Conservation (phyloP, 768 basidiomycete species). For the Mycena belliarum region DNA sequence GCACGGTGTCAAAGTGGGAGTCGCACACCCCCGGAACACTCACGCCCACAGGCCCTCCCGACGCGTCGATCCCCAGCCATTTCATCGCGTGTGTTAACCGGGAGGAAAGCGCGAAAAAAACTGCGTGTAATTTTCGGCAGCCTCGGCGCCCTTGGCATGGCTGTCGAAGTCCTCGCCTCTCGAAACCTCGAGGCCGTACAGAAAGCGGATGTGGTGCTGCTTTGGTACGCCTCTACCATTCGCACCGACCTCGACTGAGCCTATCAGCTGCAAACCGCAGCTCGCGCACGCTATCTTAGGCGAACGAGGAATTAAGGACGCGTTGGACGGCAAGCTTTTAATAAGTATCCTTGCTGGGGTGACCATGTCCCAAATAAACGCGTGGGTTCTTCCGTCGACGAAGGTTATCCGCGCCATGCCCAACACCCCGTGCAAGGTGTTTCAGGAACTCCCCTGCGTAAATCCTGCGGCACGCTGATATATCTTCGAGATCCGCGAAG, state of each 20-base stretch:
- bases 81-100: conserved; percentile 90
- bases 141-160: conserved; percentile 59
- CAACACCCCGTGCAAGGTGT: conserved; percentile 93
- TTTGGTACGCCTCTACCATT: conserved; percentile 61
- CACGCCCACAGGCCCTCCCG: conserved; percentile 62
- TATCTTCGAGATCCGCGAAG: conserved; percentile 83
- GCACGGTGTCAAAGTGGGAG: conserved; percentile 37
- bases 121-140: conserved; percentile 61
- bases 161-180: conserved; percentile 70
- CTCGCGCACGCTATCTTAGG: conserved; percentile 73
- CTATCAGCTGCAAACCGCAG: conserved; percentile 88
- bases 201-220: conserved; percentile 80
- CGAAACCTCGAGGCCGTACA: conserved; percentile 73
- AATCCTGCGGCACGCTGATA: neutral
- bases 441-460: too few species aligned
- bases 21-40: conserved; percentile 69
- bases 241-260: neutral
- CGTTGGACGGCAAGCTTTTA: conserved; percentile 85
- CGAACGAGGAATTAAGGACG: conserved; percentile 77
- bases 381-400: conserved; percentile 75
- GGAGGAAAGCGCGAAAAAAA: conserved; percentile 68
- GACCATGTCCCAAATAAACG: conserved; percentile 77
- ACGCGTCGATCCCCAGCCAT: conserved; percentile 71
- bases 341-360: conserved; percentile 99
- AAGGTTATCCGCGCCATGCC: conserved; percentile 96